A percentile compares a stretch with the other conserved stretches of the same genome.
Evolutionary conservation across 2,329 filamentous ascomycete genomes (phyloP).

Genomic region (Didymella exigua): DNA sequence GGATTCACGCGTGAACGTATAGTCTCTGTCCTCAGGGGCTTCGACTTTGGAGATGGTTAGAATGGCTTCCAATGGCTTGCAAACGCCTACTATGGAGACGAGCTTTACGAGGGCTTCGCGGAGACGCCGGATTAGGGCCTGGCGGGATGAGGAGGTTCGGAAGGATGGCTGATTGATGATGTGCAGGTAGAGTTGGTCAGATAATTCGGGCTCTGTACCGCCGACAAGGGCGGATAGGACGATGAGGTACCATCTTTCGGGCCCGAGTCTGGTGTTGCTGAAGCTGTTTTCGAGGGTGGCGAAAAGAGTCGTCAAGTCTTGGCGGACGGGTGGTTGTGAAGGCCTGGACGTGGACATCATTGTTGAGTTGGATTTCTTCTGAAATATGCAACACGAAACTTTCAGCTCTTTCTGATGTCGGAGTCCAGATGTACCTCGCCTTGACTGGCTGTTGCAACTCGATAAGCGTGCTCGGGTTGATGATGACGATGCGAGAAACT

Average conservation of each 20-base stretch:
- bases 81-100: constrained; percentile 63
- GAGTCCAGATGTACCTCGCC: background rate
- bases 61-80: constrained; percentile 66
- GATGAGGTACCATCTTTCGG: constrained; percentile 55
- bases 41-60: constrained; percentile 52
- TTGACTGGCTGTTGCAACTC: background rate
- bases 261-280: constrained; percentile 47
- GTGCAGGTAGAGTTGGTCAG: constrained; percentile 62
- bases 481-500: background rate
- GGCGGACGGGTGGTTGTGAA: background rate
- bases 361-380: background rate
- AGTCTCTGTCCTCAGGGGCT: constrained; percentile 1
- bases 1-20: constrained; percentile 37
- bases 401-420: background rate
- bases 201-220: constrained; percentile 58
- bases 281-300: background rate
- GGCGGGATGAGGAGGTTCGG: constrained; percentile 51
- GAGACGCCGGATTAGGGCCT: constrained; percentile 57
- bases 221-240: constrained; percentile 54
- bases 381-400: too few species aligned
- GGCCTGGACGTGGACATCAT: background rate
- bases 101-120: constrained; percentile 66
- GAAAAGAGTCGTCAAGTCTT: background rate
- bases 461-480: background rate
- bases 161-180: constrained; percentile 58